A percentile compares a stretch with the other conserved stretches of the same genome.
These are phyloP conservation scores for Purshia tridentata DNA, from an alignment of 306 rosid species.

Conservation along the genomic window DNA sequence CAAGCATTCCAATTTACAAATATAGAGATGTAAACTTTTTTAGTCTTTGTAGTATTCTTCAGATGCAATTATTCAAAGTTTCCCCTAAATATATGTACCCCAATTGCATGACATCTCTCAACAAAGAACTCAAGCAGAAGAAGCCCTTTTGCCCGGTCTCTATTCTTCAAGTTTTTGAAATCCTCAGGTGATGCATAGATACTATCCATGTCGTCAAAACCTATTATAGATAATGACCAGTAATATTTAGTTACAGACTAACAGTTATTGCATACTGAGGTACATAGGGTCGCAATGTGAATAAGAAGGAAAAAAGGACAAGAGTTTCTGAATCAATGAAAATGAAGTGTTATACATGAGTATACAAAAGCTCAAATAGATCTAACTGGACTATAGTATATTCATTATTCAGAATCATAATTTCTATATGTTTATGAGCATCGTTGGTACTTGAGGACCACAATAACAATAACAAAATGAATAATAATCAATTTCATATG, in stretches of 20 bases:
- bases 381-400: background rate
- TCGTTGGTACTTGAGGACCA: background rate
- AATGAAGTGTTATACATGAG: background rate
- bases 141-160: slow-evolving; percentile 58
- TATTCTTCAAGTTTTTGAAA: slow-evolving; percentile 52
- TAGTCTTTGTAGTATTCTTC: background rate
- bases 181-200: slow-evolving; percentile 84
- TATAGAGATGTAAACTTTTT: background rate
- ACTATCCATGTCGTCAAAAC: slow-evolving; percentile 79
- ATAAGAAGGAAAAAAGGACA: background rate
- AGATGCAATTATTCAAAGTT: background rate
- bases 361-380: background rate
- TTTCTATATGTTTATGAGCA: background rate
- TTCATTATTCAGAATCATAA: background rate
- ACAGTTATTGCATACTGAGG: slow-evolving; percentile 1
- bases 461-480: background rate
- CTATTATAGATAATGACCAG: slow-evolving; percentile 38
- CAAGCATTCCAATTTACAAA: slow-evolving; percentile 18
- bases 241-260: background rate
- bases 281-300: background rate
- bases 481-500: background rate
- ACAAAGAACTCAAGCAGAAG: slow-evolving; percentile 84
- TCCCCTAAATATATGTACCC: slow-evolving; percentile 45
- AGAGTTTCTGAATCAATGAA: background rate
- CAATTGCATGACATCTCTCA: slow-evolving; percentile 74